Conservation (phyloP, 306 rosid genomes). For the Canavalia ensiformis region DNA sequence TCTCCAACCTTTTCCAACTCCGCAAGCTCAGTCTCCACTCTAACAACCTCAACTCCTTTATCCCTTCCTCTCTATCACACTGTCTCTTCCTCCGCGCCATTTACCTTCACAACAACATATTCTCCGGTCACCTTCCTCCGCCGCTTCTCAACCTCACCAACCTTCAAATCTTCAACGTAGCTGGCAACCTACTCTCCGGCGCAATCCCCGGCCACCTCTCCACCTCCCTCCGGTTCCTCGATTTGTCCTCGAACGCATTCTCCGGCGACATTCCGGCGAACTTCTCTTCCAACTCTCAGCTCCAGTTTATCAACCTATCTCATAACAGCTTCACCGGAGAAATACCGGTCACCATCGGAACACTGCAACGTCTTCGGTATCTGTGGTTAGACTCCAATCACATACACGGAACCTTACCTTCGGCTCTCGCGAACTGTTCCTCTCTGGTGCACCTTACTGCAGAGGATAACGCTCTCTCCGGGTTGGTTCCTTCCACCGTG, state of each 20-base stretch:
- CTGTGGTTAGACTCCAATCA: slow-evolving; percentile 69
- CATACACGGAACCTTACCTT: slow-evolving; percentile 73
- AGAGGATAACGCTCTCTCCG: slow-evolving; percentile 66
- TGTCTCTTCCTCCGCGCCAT: slow-evolving; percentile 71
- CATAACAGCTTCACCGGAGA: slow-evolving; percentile 69
- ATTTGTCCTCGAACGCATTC: slow-evolving; percentile 67
- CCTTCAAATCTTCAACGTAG: slow-evolving; percentile 72
- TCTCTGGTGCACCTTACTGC: slow-evolving; percentile 68
- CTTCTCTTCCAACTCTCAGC: slow-evolving; percentile 60
- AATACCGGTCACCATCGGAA: slow-evolving; percentile 64
- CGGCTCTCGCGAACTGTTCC: slow-evolving; percentile 75
- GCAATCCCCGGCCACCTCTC: slow-evolving; percentile 51
- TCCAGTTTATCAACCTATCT: slow-evolving; percentile 70
- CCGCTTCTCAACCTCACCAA: slow-evolving; percentile 70
- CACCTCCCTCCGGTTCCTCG: slow-evolving; percentile 61
- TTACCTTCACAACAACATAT: slow-evolving; percentile 71
- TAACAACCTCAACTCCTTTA: slow-evolving; percentile 70
- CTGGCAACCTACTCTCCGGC: slow-evolving; percentile 69
- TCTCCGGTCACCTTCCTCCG: slow-evolving; percentile 71
- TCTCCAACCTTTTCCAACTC: slow-evolving; percentile 59
- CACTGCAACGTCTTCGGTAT: slow-evolving; percentile 57
- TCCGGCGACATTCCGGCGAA: slow-evolving; percentile 68
- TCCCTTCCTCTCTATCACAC: slow-evolving; percentile 73
- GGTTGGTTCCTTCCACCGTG: slow-evolving; percentile 70
- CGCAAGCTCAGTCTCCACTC: slow-evolving; percentile 76